Conservation (phyloP, 129 eudicot genomes). For the Pulicaria dysenterica region DNA sequence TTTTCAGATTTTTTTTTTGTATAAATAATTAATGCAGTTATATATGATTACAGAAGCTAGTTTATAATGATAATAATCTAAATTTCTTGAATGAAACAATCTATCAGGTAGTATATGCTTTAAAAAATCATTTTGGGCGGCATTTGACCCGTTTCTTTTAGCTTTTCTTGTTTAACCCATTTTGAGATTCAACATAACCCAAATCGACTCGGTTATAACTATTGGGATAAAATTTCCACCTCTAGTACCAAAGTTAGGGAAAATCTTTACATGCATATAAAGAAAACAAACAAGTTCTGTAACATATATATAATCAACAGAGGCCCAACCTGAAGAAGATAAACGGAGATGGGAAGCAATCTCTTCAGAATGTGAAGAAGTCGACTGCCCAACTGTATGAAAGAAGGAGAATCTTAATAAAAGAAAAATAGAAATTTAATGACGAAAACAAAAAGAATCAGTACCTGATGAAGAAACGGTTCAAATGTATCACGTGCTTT, state of each 20-base stretch:
- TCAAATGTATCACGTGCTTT: slow-evolving; percentile 98
- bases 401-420: slow-evolving; percentile 19
- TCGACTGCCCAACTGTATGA: slow-evolving; percentile 79
- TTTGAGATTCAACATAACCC: not conserved
- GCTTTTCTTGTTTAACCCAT: not conserved
- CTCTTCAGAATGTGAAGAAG: slow-evolving; percentile 93
- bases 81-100: not conserved
- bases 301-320: not conserved
- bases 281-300: not conserved
- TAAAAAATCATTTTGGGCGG: not conserved
- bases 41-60: slow-evolving; percentile 1
- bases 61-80: not conserved
- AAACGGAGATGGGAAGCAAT: slow-evolving; percentile 88
- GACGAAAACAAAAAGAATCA: not conserved
- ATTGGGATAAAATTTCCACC: not conserved
- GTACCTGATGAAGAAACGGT: slow-evolving; percentile 96
- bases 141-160: not conserved
- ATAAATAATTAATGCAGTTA: not conserved
- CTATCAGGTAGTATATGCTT: not conserved
- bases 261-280: not conserved
- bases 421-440: slow-evolving; percentile 3
- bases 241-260: not conserved
- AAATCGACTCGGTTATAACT: not conserved
- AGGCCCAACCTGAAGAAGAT: slow-evolving; percentile 84
- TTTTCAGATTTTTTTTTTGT: not conserved